Percentiles rank a stretch among this genome's conserved stretches.
Conservation (phyloP, 768 basidiomycete species). For the Tulasnella sp. region DNA sequence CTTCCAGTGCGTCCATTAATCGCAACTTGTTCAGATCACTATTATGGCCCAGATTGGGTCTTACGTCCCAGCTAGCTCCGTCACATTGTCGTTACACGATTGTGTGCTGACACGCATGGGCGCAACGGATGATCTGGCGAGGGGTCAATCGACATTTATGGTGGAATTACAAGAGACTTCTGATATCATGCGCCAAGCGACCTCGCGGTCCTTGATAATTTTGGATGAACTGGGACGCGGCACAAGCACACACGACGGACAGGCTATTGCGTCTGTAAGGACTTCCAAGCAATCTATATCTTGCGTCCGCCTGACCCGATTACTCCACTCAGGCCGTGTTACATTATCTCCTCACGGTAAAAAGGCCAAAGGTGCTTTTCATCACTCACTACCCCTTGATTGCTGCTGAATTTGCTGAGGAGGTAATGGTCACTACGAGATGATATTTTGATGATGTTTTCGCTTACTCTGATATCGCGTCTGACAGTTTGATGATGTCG, state of each 20-base stretch:
- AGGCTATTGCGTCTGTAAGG: constrained; percentile 9
- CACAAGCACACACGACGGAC: constrained; percentile 85
- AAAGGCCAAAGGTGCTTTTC: constrained; percentile 68
- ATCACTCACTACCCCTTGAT: constrained; percentile 92
- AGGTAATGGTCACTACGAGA: too few species aligned
- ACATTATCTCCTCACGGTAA: constrained; percentile 50
- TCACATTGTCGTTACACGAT: constrained; percentile 71
- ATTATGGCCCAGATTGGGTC: constrained; percentile 75
- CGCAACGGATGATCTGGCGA: constrained; percentile 78
- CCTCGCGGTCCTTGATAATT: constrained; percentile 69
- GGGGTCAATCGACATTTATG: constrained; percentile 92
- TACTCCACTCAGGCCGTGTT: constrained; percentile 47
- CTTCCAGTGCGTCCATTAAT: not conserved
- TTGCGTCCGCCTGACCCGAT: not conserved
- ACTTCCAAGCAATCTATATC: constrained; percentile 20
- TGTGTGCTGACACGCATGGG: constrained; percentile 85
- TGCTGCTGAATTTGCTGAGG: constrained; percentile 43
- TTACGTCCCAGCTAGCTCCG: constrained; percentile 74
- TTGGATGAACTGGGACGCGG: constrained; percentile 79
- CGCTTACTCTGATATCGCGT: not conserved
- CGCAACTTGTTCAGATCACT: constrained; percentile 18
- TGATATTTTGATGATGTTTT: not conserved
- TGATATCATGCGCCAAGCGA: constrained; percentile 73
- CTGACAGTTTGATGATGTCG: constrained; percentile 42
- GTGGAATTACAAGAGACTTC: constrained; percentile 92